Evolutionary conservation across 176 grass and related monocot species (phyloP).

Genomic region (Miscanthus lutarioriparius): DNA sequence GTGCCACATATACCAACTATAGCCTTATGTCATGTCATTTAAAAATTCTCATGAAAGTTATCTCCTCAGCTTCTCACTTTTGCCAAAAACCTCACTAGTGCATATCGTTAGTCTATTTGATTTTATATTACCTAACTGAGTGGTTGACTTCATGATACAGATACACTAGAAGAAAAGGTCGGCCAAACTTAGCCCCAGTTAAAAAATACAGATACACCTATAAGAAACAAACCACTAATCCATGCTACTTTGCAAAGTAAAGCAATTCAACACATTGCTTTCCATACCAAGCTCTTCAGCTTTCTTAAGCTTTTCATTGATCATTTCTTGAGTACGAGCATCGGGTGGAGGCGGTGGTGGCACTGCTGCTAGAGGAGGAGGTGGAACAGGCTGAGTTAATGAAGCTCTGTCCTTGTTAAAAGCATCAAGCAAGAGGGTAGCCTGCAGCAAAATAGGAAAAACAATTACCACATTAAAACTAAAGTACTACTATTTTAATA

Average conservation of each 20-base stretch:
- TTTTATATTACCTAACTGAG: background rate
- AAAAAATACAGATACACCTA: background rate
- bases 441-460: constrained; percentile 49
- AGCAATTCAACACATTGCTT: background rate
- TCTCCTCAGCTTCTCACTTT: background rate
- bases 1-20: background rate
- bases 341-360: constrained; percentile 47
- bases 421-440: constrained; percentile 77
- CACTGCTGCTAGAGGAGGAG: constrained; percentile 48
- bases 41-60: background rate
- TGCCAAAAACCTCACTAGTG: background rate
- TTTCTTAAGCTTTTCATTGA: constrained; percentile 95
- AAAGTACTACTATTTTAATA: background rate
- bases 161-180: background rate
- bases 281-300: constrained; percentile 90
- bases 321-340: constrained; percentile 94
- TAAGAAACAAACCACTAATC: background rate
- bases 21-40: background rate
- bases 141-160: background rate
- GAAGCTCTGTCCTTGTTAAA: constrained; percentile 92
- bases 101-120: background rate
- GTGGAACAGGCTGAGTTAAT: constrained; percentile 51
- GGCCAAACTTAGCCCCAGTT: background rate
- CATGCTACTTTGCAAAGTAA: constrained; percentile 8
- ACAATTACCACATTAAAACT: constrained; percentile 1